phyloP scores from a whole-genome alignment of 2,329 filamentous ascomycete genomes.

The Colletotrichum sp. region DNA sequence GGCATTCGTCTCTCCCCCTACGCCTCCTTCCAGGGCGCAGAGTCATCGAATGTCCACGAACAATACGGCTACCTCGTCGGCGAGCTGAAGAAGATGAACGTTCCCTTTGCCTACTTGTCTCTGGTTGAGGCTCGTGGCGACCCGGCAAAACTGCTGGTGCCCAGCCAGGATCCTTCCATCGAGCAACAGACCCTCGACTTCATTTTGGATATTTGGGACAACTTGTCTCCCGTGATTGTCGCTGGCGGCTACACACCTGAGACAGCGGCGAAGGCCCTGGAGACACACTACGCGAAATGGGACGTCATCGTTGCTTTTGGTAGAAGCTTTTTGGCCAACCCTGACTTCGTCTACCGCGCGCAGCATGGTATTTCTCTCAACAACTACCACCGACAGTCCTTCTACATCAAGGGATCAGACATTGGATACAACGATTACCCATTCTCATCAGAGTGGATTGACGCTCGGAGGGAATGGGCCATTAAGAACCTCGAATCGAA shows the following conservation, averaged over 20 bases:
- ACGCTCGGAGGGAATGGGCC: neutral
- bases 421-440: slow-evolving; percentile 9
- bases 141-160: slow-evolving; percentile 30
- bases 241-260: slow-evolving; percentile 28
- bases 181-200: slow-evolving; percentile 31
- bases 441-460: slow-evolving; percentile 3
- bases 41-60: slow-evolving; percentile 24
- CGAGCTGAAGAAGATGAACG: slow-evolving; percentile 29
- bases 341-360: slow-evolving; percentile 31
- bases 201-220: slow-evolving; percentile 33
- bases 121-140: slow-evolving; percentile 32
- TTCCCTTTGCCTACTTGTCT: slow-evolving; percentile 30
- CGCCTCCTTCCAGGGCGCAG: slow-evolving; percentile 28
- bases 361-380: slow-evolving; percentile 27
- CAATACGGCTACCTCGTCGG: slow-evolving; percentile 28
- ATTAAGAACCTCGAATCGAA: neutral
- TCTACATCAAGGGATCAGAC: slow-evolving; percentile 23
- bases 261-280: slow-evolving; percentile 22
- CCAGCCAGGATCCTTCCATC: slow-evolving; percentile 38
- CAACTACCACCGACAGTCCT: slow-evolving; percentile 28
- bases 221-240: slow-evolving; percentile 29
- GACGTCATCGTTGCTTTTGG: slow-evolving; percentile 35
- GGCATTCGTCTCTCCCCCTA: slow-evolving; percentile 44
- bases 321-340: slow-evolving; percentile 31
- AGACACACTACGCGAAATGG: slow-evolving; percentile 30